Conservation (phyloP, 2,329 filamentous ascomycete species). For the Fusarium subtropicale region DNA sequence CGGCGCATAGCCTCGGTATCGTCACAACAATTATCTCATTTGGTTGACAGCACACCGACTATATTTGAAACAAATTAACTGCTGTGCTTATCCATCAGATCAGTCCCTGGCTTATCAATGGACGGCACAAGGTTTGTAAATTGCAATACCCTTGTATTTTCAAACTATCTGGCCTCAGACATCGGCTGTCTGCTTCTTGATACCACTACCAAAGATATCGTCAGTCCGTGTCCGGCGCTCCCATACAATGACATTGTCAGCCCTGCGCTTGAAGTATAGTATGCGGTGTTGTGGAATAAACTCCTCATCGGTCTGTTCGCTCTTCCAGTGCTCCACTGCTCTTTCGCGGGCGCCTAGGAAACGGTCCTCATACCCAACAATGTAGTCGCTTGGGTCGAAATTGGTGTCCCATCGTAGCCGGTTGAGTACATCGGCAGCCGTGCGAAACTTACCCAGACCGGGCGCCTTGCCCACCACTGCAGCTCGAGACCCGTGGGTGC, state of each 20-base stretch:
- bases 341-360: conserved; percentile 67
- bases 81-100: background rate
- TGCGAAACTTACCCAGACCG: conserved; percentile 62
- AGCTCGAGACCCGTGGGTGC: conserved; percentile 21
- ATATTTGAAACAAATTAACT: conserved; percentile 12
- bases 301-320: conserved; percentile 72
- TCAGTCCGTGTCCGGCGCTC: conserved; percentile 66
- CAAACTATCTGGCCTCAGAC: conserved; percentile 6
- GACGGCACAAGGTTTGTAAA: conserved; percentile 20
- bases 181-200: conserved; percentile 36
- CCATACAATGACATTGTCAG: conserved; percentile 66
- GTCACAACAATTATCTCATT: background rate
- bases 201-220: conserved; percentile 67
- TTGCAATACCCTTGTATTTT: conserved; percentile 9
- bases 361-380: conserved; percentile 72
- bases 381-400: conserved; percentile 63
- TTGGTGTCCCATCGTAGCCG: conserved; percentile 69
- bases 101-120: conserved; percentile 10
- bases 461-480: conserved; percentile 45
- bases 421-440: conserved; percentile 68
- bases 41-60: conserved; percentile 26
- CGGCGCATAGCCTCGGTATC: conserved; percentile 8
- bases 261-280: conserved; percentile 68
- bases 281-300: conserved; percentile 75
- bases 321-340: conserved; percentile 67